These are phyloP conservation scores for Brassica balearica DNA, from an alignment of 441 rosid genomes.

Conservation along the genomic window DNA sequence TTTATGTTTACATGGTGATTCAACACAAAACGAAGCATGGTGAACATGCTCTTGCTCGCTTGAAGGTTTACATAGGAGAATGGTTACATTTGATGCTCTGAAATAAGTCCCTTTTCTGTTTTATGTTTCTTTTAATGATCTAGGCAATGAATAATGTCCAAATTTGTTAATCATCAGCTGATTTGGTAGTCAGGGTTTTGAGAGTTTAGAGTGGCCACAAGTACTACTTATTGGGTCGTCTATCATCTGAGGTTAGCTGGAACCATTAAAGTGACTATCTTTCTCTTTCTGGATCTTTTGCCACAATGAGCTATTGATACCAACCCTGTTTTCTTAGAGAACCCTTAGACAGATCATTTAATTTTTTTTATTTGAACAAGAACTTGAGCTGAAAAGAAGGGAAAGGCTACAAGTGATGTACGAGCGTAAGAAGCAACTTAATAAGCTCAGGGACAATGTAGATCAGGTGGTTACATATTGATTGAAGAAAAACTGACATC, in stretches of 20 bases:
- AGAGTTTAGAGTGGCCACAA: constrained; percentile 48
- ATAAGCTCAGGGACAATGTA: constrained; percentile 63
- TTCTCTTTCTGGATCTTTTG: not conserved
- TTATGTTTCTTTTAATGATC: not conserved
- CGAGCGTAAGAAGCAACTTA: constrained; percentile 66
- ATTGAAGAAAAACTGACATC: not conserved
- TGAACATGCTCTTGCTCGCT: not conserved
- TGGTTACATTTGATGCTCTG: not conserved
- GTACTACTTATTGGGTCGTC: constrained; percentile 69
- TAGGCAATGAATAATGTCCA: not conserved
- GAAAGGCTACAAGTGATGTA: constrained; percentile 54
- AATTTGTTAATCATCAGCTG: not conserved
- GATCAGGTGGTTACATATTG: constrained; percentile 41
- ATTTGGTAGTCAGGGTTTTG: not conserved
- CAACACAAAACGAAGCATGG: not conserved
- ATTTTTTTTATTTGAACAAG: constrained; percentile 34
- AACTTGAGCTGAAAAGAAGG: constrained; percentile 77
- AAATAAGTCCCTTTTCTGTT: not conserved
- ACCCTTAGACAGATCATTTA: not conserved
- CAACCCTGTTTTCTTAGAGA: not conserved
- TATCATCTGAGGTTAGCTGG: constrained; percentile 88
- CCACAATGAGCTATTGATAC: not conserved
- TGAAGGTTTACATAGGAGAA: not conserved
- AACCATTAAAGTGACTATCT: constrained; percentile 55
- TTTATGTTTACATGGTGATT: not conserved